Evolutionary conservation across 2,329 filamentous ascomycete genomes (phyloP).

Genomic region (Eutypella sp.): DNA sequence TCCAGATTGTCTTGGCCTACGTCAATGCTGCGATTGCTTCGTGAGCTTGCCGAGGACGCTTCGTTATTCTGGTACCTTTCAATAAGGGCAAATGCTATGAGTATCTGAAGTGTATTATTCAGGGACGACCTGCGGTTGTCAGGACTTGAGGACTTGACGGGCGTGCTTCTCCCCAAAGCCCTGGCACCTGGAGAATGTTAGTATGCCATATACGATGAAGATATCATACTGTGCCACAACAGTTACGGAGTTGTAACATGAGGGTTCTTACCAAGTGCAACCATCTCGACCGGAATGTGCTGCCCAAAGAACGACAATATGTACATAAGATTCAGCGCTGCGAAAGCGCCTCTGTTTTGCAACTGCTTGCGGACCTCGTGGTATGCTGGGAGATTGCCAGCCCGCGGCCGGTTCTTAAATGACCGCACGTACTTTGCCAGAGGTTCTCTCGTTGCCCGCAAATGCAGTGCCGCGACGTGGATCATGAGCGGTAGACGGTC

Average conservation of each 20-base stretch:
- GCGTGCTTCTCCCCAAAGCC: conserved; percentile 40
- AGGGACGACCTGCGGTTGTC: conserved; percentile 31
- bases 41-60: conserved; percentile 35
- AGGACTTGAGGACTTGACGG: conserved; percentile 39
- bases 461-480: conserved; percentile 57
- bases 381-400: conserved; percentile 44
- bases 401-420: conserved; percentile 50
- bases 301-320: conserved; percentile 62
- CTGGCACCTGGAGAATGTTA: conserved; percentile 33
- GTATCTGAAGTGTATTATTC: conserved; percentile 44
- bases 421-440: conserved; percentile 56
- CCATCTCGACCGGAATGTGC: conserved; percentile 61
- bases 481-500: conserved; percentile 63
- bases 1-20: conserved; percentile 42
- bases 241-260: not conserved
- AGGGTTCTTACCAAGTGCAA: conserved; percentile 46
- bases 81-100: conserved; percentile 48
- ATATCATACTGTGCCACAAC: no score
- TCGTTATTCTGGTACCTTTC: conserved; percentile 44
- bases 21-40: conserved; percentile 35
- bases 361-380: conserved; percentile 45
- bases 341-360: conserved; percentile 37
- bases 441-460: conserved; percentile 57
- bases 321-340: conserved; percentile 60
- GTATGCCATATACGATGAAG: no score